phyloP scores from a whole-genome alignment of 2,329 filamentous ascomycete species.

The Cladophialophora bantiana region DNA sequence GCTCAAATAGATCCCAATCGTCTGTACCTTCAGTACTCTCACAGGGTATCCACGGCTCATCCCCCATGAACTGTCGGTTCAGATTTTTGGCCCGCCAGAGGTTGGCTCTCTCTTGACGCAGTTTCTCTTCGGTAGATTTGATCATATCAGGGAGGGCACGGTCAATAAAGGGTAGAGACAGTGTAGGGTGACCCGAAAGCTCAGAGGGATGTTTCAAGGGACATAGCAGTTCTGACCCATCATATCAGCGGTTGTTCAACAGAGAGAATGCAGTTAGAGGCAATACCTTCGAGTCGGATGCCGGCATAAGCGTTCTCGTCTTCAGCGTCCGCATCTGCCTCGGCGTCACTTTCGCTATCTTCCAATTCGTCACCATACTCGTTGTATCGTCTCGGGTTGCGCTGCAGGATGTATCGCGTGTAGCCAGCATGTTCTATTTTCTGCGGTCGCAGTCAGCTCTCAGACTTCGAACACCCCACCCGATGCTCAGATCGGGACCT shows the following conservation, averaged over 20 bases:
- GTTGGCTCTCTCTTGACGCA: constrained; percentile 63
- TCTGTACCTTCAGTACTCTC: constrained; percentile 59
- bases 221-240: constrained; percentile 60
- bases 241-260: constrained; percentile 5
- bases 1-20: constrained; percentile 58
- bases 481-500: background rate
- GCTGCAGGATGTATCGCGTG: constrained; percentile 64
- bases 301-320: constrained; percentile 69
- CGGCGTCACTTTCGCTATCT: constrained; percentile 63
- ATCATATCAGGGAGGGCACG: constrained; percentile 66
- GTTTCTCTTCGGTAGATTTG: constrained; percentile 61
- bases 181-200: constrained; percentile 64
- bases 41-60: constrained; percentile 65
- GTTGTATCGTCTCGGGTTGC: constrained; percentile 67
- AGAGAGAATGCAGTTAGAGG: constrained; percentile 16
- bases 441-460: constrained; percentile 46
- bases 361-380: constrained; percentile 70
- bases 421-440: constrained; percentile 69
- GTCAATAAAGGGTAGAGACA: constrained; percentile 66
- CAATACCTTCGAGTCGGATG: constrained; percentile 63
- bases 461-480: background rate
- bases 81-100: constrained; percentile 66
- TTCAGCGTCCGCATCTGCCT: constrained; percentile 63
- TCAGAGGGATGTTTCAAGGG: constrained; percentile 69
- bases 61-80: constrained; percentile 65